Conservation (phyloP, 441 rosid species). For the Euphorbia celastroides region DNA sequence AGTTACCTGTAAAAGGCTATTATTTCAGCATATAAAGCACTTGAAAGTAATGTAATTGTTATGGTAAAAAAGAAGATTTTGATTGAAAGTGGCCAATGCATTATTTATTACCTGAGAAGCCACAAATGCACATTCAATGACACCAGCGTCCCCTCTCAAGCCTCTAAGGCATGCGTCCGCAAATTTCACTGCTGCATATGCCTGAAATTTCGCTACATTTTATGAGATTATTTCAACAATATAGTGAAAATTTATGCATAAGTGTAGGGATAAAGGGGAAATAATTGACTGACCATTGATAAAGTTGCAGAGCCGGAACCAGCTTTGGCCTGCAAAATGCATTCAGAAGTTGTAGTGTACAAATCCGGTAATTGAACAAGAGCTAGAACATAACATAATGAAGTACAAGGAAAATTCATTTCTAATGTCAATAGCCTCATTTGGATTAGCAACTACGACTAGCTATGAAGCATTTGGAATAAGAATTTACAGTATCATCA, state of each 20-base stretch:
- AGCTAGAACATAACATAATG: neutral
- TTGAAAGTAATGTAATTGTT: neutral
- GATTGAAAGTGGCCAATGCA: neutral
- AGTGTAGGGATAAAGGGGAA: neutral
- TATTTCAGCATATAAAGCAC: neutral
- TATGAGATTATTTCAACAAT: neutral
- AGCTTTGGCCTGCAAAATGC: slow-evolving; percentile 75
- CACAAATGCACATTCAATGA: slow-evolving; percentile 69
- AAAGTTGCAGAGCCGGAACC: slow-evolving; percentile 96
- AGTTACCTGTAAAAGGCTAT: slow-evolving; percentile 50
- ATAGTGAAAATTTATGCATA: neutral
- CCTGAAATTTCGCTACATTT: slow-evolving; percentile 37
- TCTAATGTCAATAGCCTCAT: neutral
- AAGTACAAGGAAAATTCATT: neutral
- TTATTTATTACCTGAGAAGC: slow-evolving; percentile 69
- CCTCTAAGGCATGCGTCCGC: slow-evolving; percentile 87
- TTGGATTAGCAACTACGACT: neutral
- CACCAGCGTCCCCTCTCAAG: slow-evolving; percentile 70
- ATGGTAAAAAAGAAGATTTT: neutral
- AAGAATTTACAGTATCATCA: neutral
- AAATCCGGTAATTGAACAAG: neutral
- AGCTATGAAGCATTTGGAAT: neutral
- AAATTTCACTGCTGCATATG: slow-evolving; percentile 93
- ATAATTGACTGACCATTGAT: slow-evolving; percentile 62
- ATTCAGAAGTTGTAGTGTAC: slow-evolving; percentile 9